Evolutionary conservation across 306 rosid species (phyloP), one percentile per base, ranked within the genome.

Genomic region (Canavalia gladiata): DNA sequence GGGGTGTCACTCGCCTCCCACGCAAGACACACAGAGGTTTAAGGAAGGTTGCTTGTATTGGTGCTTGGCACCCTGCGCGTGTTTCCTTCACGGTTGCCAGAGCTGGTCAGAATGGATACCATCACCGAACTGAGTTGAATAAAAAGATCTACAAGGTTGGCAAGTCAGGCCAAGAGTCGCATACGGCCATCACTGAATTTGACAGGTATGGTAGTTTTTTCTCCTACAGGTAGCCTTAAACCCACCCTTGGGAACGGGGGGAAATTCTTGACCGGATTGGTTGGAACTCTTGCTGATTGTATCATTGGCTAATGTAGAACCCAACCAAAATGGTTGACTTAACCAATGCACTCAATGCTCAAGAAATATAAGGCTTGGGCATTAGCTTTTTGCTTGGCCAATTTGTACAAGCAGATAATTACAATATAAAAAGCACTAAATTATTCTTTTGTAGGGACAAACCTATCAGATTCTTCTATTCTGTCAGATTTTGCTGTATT

Each of bases 21-120:
- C 94, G 97, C 30, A 93, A 93, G 91, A 91, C 98, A 0, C 98
- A 91, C 64, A 89, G 98, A 59, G 98, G 98, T 83, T 86, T 93
- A 11, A 84, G 98, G 84, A 93, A 93, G 92, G 98, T 93, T 31
- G 98, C 98, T 60, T 93, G 98, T 85, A 93, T 93, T 78, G 98
- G 98, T 87, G 94, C 98, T 1, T 93, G 98, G 97, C 98, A 93
- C 79, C 98, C 97, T 78, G 97, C 98, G 2, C 88, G 97, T 68
- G 98, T 93, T 37, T 93, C 98, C 3, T 93, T 90, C 65, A 91
- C 98, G 0, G 98, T 93, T 76, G 97, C 98, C 29, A 90, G 98
- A 84, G 97, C 98, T 81, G 97, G 98, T 62, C 98, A 93, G 83
- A 93, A 93, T 81, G 98, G 97, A 34, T 93, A 93, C 75, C 98